Base-by-base conservation (phyloP, 106 monocot species). In the Vanilla planifolia region DNA sequence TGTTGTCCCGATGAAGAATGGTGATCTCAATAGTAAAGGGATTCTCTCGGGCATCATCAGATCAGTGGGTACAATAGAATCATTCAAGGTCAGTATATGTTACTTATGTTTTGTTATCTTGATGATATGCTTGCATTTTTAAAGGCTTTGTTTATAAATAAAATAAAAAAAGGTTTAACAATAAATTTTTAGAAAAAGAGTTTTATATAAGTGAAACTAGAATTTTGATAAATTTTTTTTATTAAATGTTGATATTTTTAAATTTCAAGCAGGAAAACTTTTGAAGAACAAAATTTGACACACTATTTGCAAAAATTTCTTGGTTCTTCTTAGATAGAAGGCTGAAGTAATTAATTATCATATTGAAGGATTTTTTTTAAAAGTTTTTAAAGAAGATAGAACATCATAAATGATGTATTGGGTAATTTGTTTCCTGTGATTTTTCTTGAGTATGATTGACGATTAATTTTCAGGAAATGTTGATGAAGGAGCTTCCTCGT, bases 1-100 rank as follows among this genome's bases (percentile, higher is more conserved):
- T 32, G 62, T 95, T 30, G 68, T 95, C 30, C 70, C 78, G 11
- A 89, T 95, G 94, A 83, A 73, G 30, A 95, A 94, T 74, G 94
- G 86, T 48, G 86, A 90, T 56, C 56, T 95, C 8, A 86, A 90
- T 30, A 44, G 41, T 55, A 86, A 83, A 74, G 94, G 94, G 33
- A 59, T 95, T 65, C 74, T 95, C 19, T 59, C 80, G 48, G 40
- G 48, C 27, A 62, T 90, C 24, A 46, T 95, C 26, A 27, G 21
- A 40, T 10, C 11, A 2, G 69, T 66, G 32, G 94, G 94, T 19
- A 83, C 94, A 29, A 35, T 80, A 34, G 73, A 86, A 58, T 83
- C 94, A 27, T 95, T 95, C 59, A 80, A 90, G 90, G 93, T 93
- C 32, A 55, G 57, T 40, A 10, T 2, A 40, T 40, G 4, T 5